Conservation (phyloP, 1,139 yeast species). For the Ashbya aceris region DNA sequence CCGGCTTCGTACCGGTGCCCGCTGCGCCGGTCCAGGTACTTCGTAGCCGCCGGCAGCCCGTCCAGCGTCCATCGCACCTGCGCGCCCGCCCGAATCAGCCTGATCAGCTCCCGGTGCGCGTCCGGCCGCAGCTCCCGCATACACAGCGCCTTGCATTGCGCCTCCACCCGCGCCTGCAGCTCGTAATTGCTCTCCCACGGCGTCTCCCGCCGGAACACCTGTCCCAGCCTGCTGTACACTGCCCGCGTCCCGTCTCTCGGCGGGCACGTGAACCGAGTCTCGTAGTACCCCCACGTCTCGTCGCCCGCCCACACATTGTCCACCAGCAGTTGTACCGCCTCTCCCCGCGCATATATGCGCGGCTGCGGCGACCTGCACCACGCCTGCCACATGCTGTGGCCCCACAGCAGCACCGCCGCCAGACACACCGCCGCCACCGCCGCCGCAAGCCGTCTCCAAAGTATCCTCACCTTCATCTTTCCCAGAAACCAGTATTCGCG, state of each 20-base stretch:
- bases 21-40: slow-evolving; percentile 52
- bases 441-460: neutral
- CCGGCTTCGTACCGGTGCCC: slow-evolving; percentile 70
- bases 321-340: slow-evolving; percentile 58
- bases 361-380: slow-evolving; percentile 24
- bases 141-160: slow-evolving; percentile 59
- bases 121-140: slow-evolving; percentile 45
- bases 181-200: slow-evolving; percentile 66
- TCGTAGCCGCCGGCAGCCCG: slow-evolving; percentile 83
- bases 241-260: slow-evolving; percentile 47
- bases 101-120: slow-evolving; percentile 48
- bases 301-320: slow-evolving; percentile 77
- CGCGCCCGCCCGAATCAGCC: slow-evolving; percentile 59
- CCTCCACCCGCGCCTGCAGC: slow-evolving; percentile 51
- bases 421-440: slow-evolving; percentile 1
- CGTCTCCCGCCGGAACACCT: slow-evolving; percentile 73
- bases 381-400: neutral
- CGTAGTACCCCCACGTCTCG: slow-evolving; percentile 70
- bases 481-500: too few relatives aligned
- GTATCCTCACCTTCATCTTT: too few relatives aligned
- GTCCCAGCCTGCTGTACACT: slow-evolving; percentile 62
- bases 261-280: slow-evolving; percentile 74
- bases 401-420: slow-evolving; percentile 1
- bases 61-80: slow-evolving; percentile 80
- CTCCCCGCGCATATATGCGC: slow-evolving; percentile 36